Evolutionary conservation across 2,329 filamentous ascomycete species (phyloP).

Genomic region (Tolypocladium amazonense): DNA sequence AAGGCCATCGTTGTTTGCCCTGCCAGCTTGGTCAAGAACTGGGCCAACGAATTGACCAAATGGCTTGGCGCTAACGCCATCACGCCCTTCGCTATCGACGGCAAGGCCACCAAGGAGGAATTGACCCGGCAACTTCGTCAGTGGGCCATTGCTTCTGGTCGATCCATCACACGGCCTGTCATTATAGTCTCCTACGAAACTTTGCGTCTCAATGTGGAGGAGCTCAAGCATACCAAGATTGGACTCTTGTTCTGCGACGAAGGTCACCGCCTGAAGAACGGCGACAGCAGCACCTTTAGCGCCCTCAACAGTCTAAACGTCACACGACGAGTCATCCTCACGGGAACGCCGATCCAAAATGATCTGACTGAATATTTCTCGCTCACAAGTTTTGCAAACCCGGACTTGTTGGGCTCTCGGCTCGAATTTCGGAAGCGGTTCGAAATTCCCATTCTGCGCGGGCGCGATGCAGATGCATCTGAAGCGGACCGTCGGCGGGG

Average conservation of each 20-base stretch:
- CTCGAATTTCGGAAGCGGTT: conserved; percentile 89
- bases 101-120: conserved; percentile 91
- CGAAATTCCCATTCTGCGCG: conserved; percentile 83
- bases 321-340: conserved; percentile 82
- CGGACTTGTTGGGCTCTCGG: conserved; percentile 77
- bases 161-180: conserved; percentile 79
- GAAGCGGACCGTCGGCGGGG: conserved; percentile 75
- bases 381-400: conserved; percentile 92
- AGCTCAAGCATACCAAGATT: conserved; percentile 81
- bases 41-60: conserved; percentile 94
- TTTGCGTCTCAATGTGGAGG: conserved; percentile 78
- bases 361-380: conserved; percentile 98
- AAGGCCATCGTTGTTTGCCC: conserved; percentile 97
- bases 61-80: conserved; percentile 92
- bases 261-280: conserved; percentile 92
- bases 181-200: conserved; percentile 98
- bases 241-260: conserved; percentile 92
- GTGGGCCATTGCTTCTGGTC: conserved; percentile 88
- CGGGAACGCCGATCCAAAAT: conserved; percentile 95
- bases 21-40: conserved; percentile 92
- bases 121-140: conserved; percentile 82
- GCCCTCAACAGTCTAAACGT: conserved; percentile 88
- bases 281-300: conserved; percentile 88
- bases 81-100: conserved; percentile 89
- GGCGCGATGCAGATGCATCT: conserved; percentile 80